Conservation (phyloP, 2,329 filamentous ascomycete genomes). For the Fonsecaea monophora region DNA sequence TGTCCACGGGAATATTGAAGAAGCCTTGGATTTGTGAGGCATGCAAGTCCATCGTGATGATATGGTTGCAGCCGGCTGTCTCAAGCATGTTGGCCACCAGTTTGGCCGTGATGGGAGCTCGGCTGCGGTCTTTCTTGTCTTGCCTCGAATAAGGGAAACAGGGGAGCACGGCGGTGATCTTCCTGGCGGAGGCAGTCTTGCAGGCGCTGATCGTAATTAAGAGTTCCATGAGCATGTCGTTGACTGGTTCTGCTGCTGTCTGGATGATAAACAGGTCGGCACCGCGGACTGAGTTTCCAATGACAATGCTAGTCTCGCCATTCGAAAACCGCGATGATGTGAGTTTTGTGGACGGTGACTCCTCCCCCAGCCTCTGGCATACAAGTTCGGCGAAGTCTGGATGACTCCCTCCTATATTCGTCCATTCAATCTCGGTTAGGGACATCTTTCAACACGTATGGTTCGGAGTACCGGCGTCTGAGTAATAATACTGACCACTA, state of each 20-base stretch:
- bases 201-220: conserved; percentile 96
- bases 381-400: conserved; percentile 15
- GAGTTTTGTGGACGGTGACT: conserved; percentile 13
- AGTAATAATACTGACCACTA: conserved; percentile 9
- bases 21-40: conserved; percentile 97
- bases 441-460: conserved; percentile 8
- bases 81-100: conserved; percentile 91
- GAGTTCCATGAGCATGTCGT: conserved; percentile 93
- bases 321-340: conserved; percentile 69
- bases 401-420: conserved; percentile 17
- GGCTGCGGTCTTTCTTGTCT: conserved; percentile 92
- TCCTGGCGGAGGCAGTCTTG: conserved; percentile 85
- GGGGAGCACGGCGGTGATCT: conserved; percentile 73
- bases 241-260: conserved; percentile 86
- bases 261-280: conserved; percentile 99
- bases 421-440: conserved; percentile 2
- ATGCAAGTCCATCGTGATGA: conserved; percentile 91
- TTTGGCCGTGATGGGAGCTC: conserved; percentile 75
- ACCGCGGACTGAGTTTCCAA: conserved; percentile 93
- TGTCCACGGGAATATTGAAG: conserved; percentile 97
- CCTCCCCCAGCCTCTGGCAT: conserved; percentile 13
- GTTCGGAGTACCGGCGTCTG: background rate
- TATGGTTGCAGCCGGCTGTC: conserved; percentile 91
- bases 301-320: conserved; percentile 91
- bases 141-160: conserved; percentile 91